Base-by-base conservation (phyloP, 805 yeast species). In the Zygosaccharomyces lentus region DNA sequence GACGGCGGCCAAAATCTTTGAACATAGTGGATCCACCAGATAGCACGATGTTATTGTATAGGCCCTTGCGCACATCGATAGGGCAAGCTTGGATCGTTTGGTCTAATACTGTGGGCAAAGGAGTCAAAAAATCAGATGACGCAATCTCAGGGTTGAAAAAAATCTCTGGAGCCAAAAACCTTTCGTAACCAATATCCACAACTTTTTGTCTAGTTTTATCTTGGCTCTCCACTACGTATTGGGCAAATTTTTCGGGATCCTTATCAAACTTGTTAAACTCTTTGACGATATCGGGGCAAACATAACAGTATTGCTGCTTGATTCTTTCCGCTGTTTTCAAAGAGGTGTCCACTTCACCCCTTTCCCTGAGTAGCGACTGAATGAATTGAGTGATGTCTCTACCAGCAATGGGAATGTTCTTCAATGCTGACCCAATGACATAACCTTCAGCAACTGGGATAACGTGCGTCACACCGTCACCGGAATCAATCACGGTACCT, bases 391-490 rank as follows among this genome's bases (percentile, higher is more conserved):
- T 93, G 58, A 93, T 91, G 66, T 93, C 99, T 70, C 99, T 82
- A 59, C 99, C 99, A 0, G 99, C 99, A 68, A 93, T 84, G 48
- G 99, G 99, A 48, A 93, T 88, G 67, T 93, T 91, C 64, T 93
- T 93, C 66, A 93, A 93, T 26, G 97, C 96, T 10, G 96, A 83
- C 5, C 98, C 99, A 65, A 93, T 93, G 27, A 93, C 99, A 64
- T 93, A 93, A 49, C 99, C 99, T 71, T 93, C 99, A 23, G 99
- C 98, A 29, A 93, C 99, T 12, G 99, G 98, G 52, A 93, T 93
- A 37, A 93, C 98, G 67, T 93, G 99, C 9, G 99, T 93, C 3
- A 93, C 99, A 75, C 99, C 99, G 64, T 91, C 99, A 72, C 99
- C 99, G 2, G 95, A 84, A 65, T 93, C 99, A 58, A 93, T 91